Conservation (phyloP, 495 filamentous ascomycete genomes). For the Penicillium maclennaniae region DNA sequence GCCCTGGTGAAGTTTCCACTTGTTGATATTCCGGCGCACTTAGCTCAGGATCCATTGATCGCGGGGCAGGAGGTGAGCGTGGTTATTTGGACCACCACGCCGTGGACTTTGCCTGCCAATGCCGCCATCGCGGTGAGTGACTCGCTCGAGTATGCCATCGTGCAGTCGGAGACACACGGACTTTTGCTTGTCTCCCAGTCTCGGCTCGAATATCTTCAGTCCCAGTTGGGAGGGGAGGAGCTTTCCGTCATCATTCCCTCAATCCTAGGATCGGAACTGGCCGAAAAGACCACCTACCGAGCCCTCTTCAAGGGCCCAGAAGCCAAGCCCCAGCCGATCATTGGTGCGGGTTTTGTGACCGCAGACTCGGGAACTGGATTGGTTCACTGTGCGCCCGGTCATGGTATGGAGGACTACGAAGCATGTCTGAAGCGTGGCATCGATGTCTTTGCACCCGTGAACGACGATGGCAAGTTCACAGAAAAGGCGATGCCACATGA, state of each 20-base stretch:
- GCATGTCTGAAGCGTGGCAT: conserved; percentile 67
- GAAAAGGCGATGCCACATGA: conserved; percentile 64
- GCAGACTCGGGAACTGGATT: conserved; percentile 83
- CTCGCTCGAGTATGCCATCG: conserved; percentile 67
- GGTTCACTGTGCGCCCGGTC: conserved; percentile 90
- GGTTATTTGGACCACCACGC: conserved; percentile 95
- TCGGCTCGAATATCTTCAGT: conserved; percentile 54
- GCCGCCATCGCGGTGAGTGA: conserved; percentile 75
- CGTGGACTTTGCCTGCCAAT: conserved; percentile 96
- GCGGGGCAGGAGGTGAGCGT: conserved; percentile 52
- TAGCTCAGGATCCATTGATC: conserved; percentile 38
- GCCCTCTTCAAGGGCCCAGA: conserved; percentile 51
- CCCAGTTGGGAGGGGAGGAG: conserved; percentile 35
- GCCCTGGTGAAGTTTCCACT: conserved; percentile 82
- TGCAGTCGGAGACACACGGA: conserved; percentile 52
- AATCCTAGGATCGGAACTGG: conserved; percentile 64
- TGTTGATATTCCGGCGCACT: conserved; percentile 41
- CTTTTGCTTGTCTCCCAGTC: conserved; percentile 63
- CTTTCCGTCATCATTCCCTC: conserved; percentile 49
- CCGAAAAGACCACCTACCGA: conserved; percentile 62
- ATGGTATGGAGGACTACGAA: conserved; percentile 95
- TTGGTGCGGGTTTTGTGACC: conserved; percentile 83
- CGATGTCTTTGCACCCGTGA: conserved; percentile 70
- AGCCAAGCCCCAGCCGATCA: conserved; percentile 58
- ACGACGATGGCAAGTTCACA: conserved; percentile 77